A percentile compares a stretch with the other conserved stretches of the same genome.
Conservation (phyloP, 1,139 yeast species). For the Diutina siamensis region DNA sequence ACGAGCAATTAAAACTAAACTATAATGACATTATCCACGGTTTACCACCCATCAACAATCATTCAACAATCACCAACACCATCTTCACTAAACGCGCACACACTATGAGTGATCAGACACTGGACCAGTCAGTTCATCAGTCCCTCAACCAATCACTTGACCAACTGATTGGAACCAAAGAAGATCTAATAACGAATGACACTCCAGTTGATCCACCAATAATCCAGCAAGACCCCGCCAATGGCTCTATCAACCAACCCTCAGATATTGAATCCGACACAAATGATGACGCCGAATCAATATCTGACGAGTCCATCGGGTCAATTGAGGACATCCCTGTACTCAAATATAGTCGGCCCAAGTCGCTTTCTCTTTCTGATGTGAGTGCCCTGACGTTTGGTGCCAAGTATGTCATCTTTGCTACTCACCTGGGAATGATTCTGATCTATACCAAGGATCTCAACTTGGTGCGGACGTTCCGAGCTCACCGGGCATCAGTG, state of each 20-base stretch:
- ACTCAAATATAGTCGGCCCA: constrained; percentile 57
- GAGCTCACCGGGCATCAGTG: constrained; percentile 81
- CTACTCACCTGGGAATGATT: constrained; percentile 80
- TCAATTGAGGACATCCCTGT: constrained; percentile 48
- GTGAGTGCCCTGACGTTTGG: constrained; percentile 57
- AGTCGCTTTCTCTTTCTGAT: constrained; percentile 64
- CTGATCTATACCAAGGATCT: constrained; percentile 56
- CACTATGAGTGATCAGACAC: no score
- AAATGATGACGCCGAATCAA: not conserved
- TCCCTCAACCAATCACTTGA: no score
- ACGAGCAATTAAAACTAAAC: no score
- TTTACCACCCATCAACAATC: no score
- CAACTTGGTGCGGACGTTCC: constrained; percentile 51
- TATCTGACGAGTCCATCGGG: constrained; percentile 8
- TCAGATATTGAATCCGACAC: not conserved
- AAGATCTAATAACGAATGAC: no score
- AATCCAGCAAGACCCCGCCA: not conserved
- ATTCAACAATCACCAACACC: no score
- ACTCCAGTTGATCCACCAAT: no score
- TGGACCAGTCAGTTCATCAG: no score
- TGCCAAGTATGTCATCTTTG: constrained; percentile 58
- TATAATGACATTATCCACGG: no score
- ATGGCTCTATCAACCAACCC: not conserved
- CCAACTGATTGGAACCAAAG: no score
- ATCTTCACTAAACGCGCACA: no score